phyloP scores from a whole-genome alignment of 169 alveolate genomes.

The Cytauxzoon felis region DNA sequence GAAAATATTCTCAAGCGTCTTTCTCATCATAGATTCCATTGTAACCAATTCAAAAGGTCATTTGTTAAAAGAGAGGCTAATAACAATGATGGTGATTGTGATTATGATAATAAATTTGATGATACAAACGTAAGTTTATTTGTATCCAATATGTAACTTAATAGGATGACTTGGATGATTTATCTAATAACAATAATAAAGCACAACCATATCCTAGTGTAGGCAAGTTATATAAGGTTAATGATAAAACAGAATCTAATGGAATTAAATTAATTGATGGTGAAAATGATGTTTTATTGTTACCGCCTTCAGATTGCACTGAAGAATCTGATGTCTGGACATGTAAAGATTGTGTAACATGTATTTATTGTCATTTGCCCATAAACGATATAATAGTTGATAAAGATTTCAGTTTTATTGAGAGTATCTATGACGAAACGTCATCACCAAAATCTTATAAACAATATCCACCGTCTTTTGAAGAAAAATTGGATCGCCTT shows the following conservation, averaged over 20 bases:
- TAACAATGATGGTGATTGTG: neutral
- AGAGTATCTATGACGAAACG: slow-evolving; percentile 22
- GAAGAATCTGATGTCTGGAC: slow-evolving; percentile 20
- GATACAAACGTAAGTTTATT: neutral
- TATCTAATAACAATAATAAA: no score
- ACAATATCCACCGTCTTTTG: slow-evolving; percentile 51
- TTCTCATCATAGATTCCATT: slow-evolving; percentile 1
- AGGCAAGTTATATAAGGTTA: no score
- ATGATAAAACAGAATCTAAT: no score
- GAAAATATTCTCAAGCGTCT: neutral
- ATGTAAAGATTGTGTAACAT: slow-evolving; percentile 33
- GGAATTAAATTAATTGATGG: neutral
- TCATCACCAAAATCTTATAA: slow-evolving; percentile 25
- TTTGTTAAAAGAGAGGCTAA: neutral
- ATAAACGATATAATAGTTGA: slow-evolving; percentile 7
- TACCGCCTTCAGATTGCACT: slow-evolving; percentile 1
- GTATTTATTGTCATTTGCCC: slow-evolving; percentile 36
- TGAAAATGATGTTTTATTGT: neutral
- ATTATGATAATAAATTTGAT: neutral
- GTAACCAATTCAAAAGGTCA: slow-evolving; percentile 9
- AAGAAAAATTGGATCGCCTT: slow-evolving; percentile 59
- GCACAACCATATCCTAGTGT: no score
- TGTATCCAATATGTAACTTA: neutral
- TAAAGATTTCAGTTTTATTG: slow-evolving; percentile 17
- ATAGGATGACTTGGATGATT: no score